Evolutionary conservation across 2,329 filamentous ascomycete genomes (phyloP), one percentile per base, ranked within the genome.

Genomic region (Cryphonectria parasitica): DNA sequence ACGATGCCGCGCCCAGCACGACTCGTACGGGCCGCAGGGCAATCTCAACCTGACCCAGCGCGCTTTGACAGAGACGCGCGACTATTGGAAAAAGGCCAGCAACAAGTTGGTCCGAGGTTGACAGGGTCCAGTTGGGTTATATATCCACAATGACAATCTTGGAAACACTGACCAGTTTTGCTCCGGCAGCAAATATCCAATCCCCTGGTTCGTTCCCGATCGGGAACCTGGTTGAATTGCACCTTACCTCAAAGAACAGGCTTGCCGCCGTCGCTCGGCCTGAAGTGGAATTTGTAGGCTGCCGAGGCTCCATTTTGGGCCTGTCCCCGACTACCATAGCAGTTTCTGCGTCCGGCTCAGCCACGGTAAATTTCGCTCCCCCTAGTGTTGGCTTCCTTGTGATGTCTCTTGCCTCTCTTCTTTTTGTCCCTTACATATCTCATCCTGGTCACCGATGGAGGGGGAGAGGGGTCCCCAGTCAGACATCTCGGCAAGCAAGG

Each of bases 301-400:
- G 56, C 54, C 65, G 65, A 67, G 54, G 39, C 45, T 60, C 65
- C 41, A 6, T 7, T 67, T 67, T 67, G 36, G 54, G 65, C n/a
- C n/a, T 34, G 52, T 67, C 49, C 45, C 65, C 56, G 65, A 58
- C 43, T 15, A 58, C 22, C 34, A 58, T 11, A n/a, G 19, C 45
- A 49, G 19, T 49, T 49, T 45, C 11, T 56, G 34, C 41, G 17
- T 36, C 19, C 65, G 39, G 54, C 56, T 43, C 54, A 41, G 56
- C 36, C 25, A 41, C 39, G 39, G 52, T 56, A 60, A 67, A 61
- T 67, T 61, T 67, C 65, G 25, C 54, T 49, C 36, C 25, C 34
- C 52, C 52, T 31, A 25, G 62, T 34, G 1, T 11, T 31, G 49
- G 31, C 28, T 36, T 36, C n/a, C 49, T 58, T 28, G 5, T 22